Percentiles rank a stretch among this genome's conserved stretches.
phyloP scores from a whole-genome alignment of 371 early-diverging fungal species.

The Mucor sp. region DNA sequence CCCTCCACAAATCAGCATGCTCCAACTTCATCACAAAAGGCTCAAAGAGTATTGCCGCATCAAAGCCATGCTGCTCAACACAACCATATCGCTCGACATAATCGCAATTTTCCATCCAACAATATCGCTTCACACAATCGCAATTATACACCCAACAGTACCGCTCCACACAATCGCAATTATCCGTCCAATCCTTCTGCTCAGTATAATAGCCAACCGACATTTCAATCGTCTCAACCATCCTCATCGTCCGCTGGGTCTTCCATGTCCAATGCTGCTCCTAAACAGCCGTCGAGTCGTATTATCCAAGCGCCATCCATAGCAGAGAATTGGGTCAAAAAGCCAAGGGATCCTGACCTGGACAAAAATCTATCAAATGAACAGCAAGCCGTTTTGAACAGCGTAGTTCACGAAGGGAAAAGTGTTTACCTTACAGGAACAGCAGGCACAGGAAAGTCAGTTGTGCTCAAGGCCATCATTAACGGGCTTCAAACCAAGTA shows the following conservation, averaged over 20 bases:
- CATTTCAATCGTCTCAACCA: background rate
- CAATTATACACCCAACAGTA: background rate
- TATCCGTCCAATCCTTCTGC: too few species aligned
- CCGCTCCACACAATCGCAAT: background rate
- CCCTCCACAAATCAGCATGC: background rate
- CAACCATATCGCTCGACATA: too few species aligned
- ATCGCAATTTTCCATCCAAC: background rate
- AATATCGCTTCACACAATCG: background rate
- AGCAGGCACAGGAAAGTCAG: constrained; percentile 84
- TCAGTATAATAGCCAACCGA: background rate
- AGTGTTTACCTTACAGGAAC: constrained; percentile 81
- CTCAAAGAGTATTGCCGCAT: background rate
- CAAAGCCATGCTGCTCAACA: background rate
- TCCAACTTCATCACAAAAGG: background rate
- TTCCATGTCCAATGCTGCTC: background rate
- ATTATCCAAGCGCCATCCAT: background rate
- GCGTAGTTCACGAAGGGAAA: constrained; percentile 52
- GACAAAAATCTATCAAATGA: constrained; percentile 48
- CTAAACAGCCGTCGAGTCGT: background rate
- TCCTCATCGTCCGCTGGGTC: background rate
- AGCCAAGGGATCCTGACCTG: background rate
- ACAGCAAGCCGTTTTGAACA: constrained; percentile 57
- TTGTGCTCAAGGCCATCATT: constrained; percentile 72
- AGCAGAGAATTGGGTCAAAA: background rate
- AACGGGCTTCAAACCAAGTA: constrained; percentile 33